Evolutionary conservation across 1,284 basidiomycete species (phyloP).

Genomic region (Cerioporus squamosus): DNA sequence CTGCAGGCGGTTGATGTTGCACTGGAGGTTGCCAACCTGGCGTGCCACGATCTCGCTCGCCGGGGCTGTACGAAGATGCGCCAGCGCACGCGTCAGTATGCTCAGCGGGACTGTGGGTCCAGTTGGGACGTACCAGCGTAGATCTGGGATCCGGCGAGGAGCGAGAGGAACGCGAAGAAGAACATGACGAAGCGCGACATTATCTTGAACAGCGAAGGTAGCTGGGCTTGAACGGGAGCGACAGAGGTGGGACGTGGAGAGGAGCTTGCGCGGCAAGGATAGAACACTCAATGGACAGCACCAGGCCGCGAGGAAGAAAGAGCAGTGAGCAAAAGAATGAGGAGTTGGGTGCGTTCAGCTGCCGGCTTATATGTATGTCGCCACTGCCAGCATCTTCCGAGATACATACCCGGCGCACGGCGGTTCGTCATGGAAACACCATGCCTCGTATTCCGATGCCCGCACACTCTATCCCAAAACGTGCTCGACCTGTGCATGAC

Average conservation of each 20-base stretch:
- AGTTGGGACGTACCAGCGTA: conserved; percentile 7
- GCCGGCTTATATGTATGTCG: background rate
- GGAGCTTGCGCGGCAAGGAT: conserved; percentile 9
- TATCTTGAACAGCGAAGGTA: background rate
- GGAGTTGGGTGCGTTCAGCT: background rate
- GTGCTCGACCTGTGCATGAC: too few species aligned
- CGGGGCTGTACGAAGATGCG: conserved; percentile 18
- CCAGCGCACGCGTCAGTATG: background rate
- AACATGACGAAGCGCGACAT: conserved; percentile 18
- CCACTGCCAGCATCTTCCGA: too few species aligned
- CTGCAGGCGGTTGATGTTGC: conserved; percentile 39
- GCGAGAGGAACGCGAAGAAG: conserved; percentile 14
- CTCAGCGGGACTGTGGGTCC: background rate
- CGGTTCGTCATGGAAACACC: background rate
- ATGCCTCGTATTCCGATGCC: background rate
- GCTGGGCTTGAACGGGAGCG: background rate
- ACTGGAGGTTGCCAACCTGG: conserved; percentile 38
- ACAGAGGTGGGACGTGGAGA: background rate
- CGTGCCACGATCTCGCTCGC: conserved; percentile 23
- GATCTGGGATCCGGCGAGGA: conserved; percentile 20
- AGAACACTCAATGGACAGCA: conserved; percentile 10
- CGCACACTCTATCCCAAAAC: background rate
- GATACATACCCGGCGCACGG: background rate
- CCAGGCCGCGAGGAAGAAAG: conserved; percentile 9
- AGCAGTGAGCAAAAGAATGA: background rate